Percentiles rank a stretch among this genome's conserved stretches.
Conservation (phyloP, 202 grass and related monocot genomes). For the Panicum virgatum region DNA sequence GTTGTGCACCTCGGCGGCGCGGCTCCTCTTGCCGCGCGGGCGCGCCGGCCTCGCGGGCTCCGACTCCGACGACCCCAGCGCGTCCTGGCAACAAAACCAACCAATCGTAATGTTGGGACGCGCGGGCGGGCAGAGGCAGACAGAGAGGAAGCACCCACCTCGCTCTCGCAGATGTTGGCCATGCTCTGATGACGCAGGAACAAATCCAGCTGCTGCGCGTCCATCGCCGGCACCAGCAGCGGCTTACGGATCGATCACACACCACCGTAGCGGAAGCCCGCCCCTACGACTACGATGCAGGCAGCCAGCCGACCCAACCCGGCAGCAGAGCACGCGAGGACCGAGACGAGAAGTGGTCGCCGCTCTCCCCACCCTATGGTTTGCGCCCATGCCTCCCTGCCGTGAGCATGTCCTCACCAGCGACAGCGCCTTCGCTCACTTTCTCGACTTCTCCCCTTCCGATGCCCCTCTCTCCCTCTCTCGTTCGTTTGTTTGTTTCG, state of each 20-base stretch:
- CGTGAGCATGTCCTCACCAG: too few species aligned
- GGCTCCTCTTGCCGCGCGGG: constrained; percentile 74
- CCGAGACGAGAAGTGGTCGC: neutral
- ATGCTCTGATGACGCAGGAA: constrained; percentile 43
- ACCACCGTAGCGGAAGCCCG: too few species aligned
- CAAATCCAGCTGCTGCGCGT: constrained; percentile 41
- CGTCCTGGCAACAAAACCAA: constrained; percentile 41
- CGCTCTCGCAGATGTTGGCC: constrained; percentile 39
- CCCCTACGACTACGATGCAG: too few species aligned
- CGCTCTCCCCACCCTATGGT: neutral
- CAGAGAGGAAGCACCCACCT: constrained; percentile 6
- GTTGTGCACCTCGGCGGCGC: constrained; percentile 92
- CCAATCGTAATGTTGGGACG: neutral
- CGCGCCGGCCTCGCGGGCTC: constrained; percentile 50
- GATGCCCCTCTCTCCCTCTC: neutral
- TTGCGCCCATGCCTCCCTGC: constrained; percentile 34
- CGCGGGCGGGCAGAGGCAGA: neutral
- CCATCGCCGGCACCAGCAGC: constrained; percentile 8
- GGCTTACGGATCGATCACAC: neutral
- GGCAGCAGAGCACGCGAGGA: neutral
- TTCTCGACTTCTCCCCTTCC: neutral
- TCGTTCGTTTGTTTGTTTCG: constrained; percentile 28
- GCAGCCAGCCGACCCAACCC: neutral
- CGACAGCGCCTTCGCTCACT: neutral
- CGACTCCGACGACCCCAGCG: constrained; percentile 61